These are phyloP conservation scores for Crithidia fasciculata DNA, from an alignment of 208 protist genomes.

Conservation along the genomic window DNA sequence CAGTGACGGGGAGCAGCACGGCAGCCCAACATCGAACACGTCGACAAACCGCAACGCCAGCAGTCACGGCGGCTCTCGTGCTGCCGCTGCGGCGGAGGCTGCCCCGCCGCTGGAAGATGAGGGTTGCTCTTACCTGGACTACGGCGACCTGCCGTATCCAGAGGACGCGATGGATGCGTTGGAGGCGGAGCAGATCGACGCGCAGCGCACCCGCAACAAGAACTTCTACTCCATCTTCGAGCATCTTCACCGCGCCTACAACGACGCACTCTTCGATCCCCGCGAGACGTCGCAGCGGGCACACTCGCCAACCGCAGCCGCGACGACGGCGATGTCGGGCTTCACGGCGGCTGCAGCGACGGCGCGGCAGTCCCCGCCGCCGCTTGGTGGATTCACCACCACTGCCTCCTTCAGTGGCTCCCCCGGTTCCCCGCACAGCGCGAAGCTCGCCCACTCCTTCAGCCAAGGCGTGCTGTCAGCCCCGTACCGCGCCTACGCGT, in stretches of 20 bases:
- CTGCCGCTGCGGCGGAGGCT: background rate
- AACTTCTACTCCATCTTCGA: slow-evolving; percentile 58
- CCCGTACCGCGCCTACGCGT: background rate
- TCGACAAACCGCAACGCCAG: background rate
- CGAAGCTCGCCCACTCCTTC: background rate
- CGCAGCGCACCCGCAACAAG: slow-evolving; percentile 43
- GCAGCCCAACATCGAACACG: background rate
- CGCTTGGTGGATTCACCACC: slow-evolving; percentile 14
- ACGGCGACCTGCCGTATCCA: slow-evolving; percentile 17
- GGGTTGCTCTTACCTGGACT: slow-evolving; percentile 53
- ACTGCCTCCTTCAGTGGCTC: slow-evolving; percentile 14
- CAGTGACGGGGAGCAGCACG: background rate
- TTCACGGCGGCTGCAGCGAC: background rate
- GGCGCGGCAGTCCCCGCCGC: slow-evolving; percentile 8
- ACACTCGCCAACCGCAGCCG: background rate
- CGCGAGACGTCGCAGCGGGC: background rate
- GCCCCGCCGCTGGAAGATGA: slow-evolving; percentile 20
- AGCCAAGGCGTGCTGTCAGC: background rate
- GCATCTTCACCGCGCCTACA: slow-evolving; percentile 50
- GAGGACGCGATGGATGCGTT: slow-evolving; percentile 34
- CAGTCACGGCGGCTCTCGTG: background rate
- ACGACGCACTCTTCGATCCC: slow-evolving; percentile 34
- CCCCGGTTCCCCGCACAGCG: background rate
- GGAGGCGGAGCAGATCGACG: slow-evolving; percentile 40
- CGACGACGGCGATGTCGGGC: no score